These are phyloP conservation scores for Ophiostoma quercus DNA, from an alignment of 2,329 filamentous ascomycete species.

Conservation along the genomic window DNA sequence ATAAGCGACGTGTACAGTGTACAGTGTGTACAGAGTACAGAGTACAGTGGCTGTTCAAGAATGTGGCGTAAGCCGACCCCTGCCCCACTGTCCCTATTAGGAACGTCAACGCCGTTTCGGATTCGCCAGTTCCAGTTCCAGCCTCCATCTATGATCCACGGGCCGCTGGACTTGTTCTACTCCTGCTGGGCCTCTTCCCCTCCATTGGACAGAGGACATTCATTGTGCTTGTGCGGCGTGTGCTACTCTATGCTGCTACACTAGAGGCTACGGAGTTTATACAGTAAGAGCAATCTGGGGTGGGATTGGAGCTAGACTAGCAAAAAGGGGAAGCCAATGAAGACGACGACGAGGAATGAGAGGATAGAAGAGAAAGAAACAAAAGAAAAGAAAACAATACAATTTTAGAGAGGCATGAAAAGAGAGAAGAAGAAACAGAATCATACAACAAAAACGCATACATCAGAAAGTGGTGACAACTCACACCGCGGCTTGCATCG, in stretches of 20 bases:
- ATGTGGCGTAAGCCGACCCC: slow-evolving; percentile 14
- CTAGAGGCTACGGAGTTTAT: neutral
- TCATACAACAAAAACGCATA: neutral
- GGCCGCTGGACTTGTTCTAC: neutral
- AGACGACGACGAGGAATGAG: neutral
- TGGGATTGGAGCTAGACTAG: slow-evolving; percentile 7
- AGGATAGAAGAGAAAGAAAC: neutral
- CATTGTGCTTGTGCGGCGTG: neutral
- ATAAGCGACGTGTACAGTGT: neutral
- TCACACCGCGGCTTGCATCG: neutral
- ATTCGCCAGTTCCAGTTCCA: neutral
- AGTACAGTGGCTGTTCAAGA: neutral
- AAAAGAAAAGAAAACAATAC: neutral
- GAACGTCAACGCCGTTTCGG: neutral
- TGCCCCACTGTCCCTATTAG: slow-evolving; percentile 6
- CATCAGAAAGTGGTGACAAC: neutral
- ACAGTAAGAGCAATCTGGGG: neutral
- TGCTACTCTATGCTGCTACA: neutral
- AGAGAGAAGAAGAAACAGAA: neutral
- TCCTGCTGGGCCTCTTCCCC: neutral
- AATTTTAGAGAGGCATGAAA: neutral
- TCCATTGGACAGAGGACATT: neutral
- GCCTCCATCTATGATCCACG: neutral
- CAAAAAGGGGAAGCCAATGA: slow-evolving; percentile 16
- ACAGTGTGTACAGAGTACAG: too few relatives aligned